Conservation (phyloP, 169 alveolate species). For the Plasmodium vivax region DNA sequence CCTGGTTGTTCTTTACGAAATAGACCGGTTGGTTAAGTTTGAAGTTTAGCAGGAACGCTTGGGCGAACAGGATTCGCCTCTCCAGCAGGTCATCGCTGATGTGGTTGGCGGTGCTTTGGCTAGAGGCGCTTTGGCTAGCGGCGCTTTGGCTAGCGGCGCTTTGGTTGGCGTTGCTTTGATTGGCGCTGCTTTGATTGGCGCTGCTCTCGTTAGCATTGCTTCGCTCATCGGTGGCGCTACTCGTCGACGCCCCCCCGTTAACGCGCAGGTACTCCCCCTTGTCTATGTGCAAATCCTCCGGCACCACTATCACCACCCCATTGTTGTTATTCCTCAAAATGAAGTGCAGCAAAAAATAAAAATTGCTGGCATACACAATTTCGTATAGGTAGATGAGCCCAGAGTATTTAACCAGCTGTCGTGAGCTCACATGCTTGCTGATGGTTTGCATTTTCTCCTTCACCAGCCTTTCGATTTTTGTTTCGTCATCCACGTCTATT, state of each 20-base stretch:
- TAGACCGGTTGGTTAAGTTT: slow-evolving; percentile 64
- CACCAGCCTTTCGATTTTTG: slow-evolving; percentile 26
- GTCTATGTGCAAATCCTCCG: slow-evolving; percentile 28
- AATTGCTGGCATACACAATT: slow-evolving; percentile 34
- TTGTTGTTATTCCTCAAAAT: slow-evolving; percentile 21
- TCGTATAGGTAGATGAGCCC: slow-evolving; percentile 63
- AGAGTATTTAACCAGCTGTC: slow-evolving; percentile 25
- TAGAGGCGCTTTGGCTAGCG: neutral
- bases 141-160: neutral
- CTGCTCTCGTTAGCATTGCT: neutral
- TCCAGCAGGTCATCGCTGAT: slow-evolving; percentile 27
- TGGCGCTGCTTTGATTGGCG: neutral
- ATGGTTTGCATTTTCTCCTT: slow-evolving; percentile 22
- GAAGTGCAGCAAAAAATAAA: slow-evolving; percentile 62
- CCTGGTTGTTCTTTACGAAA: slow-evolving; percentile 42
- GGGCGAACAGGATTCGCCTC: slow-evolving; percentile 35
- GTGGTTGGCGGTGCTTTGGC: neutral
- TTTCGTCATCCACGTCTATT: slow-evolving; percentile 45
- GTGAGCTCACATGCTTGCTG: slow-evolving; percentile 7
- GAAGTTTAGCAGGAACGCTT: slow-evolving; percentile 22
- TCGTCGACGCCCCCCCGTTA: neutral
- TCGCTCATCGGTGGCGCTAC: neutral
- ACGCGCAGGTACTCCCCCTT: slow-evolving; percentile 24
- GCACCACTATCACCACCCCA: slow-evolving; percentile 48
- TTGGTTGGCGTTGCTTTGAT: too few species aligned